Base-by-base conservation (phyloP, 306 rosid genomes). In the Trifolium fragiferum region DNA sequence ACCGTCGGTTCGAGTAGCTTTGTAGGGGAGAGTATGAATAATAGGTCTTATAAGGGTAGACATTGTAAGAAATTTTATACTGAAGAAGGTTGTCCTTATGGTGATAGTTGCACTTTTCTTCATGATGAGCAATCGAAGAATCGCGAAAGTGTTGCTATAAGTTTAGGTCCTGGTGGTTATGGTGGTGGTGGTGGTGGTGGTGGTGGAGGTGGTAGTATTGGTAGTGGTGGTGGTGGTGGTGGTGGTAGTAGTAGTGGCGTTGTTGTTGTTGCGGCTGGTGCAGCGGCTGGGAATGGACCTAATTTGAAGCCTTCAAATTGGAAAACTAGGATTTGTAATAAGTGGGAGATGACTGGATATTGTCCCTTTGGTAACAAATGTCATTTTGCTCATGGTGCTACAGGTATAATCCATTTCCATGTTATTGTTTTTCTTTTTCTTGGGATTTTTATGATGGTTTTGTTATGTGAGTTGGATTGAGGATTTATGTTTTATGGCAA, bases 301-400 rank as follows among this genome's bases (percentile, higher is more conserved):
- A 93, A 80, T 86, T 76, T 70, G 7, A 95, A 95, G 86, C 99
- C 99, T 23, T 92, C 99, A 0, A 95, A 95, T 81, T 95, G 99
- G 99, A 95, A 95, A 83, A 95, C 99, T 13, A 85, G 99, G 86
- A 90, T 95, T 77, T 95, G 99, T 76, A 95, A 95, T 78, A 95
- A 95, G 82, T 95, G 99, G 99, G 99, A 95, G 82, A 80, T 87
- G 88, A 95, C 99, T 1, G 98, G 99, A 43, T 92, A 95, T 90
- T 95, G 99, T 78, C 99, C 99, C 4, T 95, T 95, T 72, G 99
- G 99, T 41, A 92, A 76, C 84, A 95, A 95, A 77, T 95, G 99
- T 76, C 99, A 95, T 86, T 95, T 95, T 78, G 99, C 99, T 80
- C 99, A 95, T 75, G 99, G 99, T 60, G 82, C 87, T 35, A 88